A percentile compares a stretch with the other conserved stretches of the same genome.
Conservation (phyloP, 192 early-diverging fungal genomes). For the Coemansia sp. region DNA sequence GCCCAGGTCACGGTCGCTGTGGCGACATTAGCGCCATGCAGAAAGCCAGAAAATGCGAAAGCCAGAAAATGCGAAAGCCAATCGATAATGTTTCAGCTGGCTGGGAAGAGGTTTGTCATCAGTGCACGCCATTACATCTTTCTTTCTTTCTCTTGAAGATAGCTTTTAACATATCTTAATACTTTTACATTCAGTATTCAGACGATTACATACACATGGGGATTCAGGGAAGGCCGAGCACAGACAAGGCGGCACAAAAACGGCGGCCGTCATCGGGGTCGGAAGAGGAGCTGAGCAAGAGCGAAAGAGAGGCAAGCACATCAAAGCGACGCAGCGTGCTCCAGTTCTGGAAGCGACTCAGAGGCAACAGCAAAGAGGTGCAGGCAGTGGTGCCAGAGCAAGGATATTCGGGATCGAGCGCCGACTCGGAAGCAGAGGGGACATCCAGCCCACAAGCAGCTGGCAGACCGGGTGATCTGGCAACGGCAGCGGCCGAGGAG, state of each 20-base stretch:
- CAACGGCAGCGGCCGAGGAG: constrained; percentile 3
- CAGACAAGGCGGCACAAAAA: neutral
- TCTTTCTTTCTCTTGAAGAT: neutral
- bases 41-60: neutral
- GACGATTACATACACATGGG: neutral
- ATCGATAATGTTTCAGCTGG: neutral
- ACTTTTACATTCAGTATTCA: neutral
- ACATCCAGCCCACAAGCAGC: neutral
- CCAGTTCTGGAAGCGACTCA: neutral
- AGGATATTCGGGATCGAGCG: neutral
- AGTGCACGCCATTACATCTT: neutral
- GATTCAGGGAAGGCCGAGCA: neutral
- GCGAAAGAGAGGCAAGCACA: neutral
- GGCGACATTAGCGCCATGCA: neutral
- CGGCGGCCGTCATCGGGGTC: constrained; percentile 1
- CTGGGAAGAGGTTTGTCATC: neutral
- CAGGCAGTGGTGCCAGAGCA: neutral
- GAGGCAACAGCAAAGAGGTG: neutral
- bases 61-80: neutral
- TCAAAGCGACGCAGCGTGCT: constrained; percentile 5
- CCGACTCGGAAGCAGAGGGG: neutral
- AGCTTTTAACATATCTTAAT: neutral
- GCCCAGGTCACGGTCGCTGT: neutral
- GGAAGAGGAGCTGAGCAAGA: neutral
- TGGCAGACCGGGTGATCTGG: neutral